Conservation (phyloP, 148 eudicot genomes). For the Gaultheria prostrata region DNA sequence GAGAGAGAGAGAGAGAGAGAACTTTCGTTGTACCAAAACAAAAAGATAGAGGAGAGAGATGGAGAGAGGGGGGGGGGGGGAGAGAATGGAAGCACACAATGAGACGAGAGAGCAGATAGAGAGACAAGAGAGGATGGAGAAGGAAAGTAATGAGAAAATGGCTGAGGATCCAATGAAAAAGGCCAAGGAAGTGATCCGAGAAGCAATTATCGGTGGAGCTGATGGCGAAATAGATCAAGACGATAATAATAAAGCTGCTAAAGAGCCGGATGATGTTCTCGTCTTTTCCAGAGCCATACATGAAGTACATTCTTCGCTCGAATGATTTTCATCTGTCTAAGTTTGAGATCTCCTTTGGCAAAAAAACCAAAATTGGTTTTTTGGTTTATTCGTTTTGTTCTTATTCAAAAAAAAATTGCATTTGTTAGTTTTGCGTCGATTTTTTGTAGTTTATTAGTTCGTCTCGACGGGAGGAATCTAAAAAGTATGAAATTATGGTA, state of each 20-base stretch:
- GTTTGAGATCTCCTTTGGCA: no score
- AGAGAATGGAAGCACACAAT: background rate
- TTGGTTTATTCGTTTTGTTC: no score
- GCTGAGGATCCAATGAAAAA: background rate
- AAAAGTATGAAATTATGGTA: no score
- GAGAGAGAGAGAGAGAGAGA: no score
- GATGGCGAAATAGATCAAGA: background rate
- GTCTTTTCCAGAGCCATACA: background rate
- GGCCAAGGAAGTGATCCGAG: conserved; percentile 14
- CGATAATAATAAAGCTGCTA: background rate
- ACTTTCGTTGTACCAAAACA: no score
- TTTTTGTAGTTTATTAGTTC: no score
- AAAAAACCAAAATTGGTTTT: no score
- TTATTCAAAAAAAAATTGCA: no score
- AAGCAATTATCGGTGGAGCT: background rate
- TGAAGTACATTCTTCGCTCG: background rate
- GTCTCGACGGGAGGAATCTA: no score
- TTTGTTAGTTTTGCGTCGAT: no score
- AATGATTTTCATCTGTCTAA: background rate
- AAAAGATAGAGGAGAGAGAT: no score
- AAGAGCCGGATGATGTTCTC: background rate
- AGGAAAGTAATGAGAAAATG: no score
- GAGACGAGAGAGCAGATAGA: background rate
- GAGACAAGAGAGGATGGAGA: background rate
- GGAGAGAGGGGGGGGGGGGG: background rate